Percentiles rank a stretch among this genome's conserved stretches.
Conservation (phyloP, 2,329 filamentous ascomycete genomes). For the Drechmeria coniospora region DNA sequence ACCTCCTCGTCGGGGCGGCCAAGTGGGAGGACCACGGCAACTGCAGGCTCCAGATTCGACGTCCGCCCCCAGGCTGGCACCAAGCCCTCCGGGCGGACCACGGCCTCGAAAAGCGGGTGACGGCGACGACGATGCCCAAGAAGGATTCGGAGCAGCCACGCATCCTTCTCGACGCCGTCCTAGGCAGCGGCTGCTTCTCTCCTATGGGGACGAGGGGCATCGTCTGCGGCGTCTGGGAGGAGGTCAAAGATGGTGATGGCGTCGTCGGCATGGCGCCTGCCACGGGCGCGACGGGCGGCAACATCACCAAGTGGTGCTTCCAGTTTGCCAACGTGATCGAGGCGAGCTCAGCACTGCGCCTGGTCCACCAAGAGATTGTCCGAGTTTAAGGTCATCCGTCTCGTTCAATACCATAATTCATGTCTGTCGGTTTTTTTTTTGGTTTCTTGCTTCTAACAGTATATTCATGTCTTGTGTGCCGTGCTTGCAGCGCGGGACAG, state of each 20-base stretch:
- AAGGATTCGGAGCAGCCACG: conserved; percentile 39
- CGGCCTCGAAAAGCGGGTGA: conserved; percentile 69
- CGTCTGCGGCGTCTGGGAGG: conserved; percentile 77
- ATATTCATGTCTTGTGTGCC: too few relatives aligned
- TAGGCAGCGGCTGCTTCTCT: conserved; percentile 75
- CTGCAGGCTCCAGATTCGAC: conserved; percentile 67
- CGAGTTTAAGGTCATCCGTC: too few relatives aligned
- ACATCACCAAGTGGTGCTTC: conserved; percentile 49
- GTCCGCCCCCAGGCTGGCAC: conserved; percentile 47
- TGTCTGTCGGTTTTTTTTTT: not conserved
- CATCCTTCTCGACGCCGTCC: conserved; percentile 65
- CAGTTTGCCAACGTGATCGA: conserved; percentile 38
- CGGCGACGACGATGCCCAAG: conserved; percentile 58
- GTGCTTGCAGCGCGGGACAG: too few relatives aligned
- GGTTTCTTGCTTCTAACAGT: not conserved
- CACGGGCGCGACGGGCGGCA: conserved; percentile 35
- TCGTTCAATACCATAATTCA: too few relatives aligned
- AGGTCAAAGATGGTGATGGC: conserved; percentile 48
- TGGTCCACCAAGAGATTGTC: conserved; percentile 41
- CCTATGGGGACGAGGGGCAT: conserved; percentile 73
- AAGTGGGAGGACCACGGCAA: conserved; percentile 90
- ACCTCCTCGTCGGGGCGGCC: conserved; percentile 56
- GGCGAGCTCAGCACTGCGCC: conserved; percentile 38
- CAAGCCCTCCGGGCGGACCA: conserved; percentile 45
- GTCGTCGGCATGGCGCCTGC: conserved; percentile 35